Percentiles rank a stretch among this genome's conserved stretches.
These are phyloP conservation scores for Nothophytophthora sp. DNA, from an alignment of 352 stramenopile genomes.

Conservation along the genomic window DNA sequence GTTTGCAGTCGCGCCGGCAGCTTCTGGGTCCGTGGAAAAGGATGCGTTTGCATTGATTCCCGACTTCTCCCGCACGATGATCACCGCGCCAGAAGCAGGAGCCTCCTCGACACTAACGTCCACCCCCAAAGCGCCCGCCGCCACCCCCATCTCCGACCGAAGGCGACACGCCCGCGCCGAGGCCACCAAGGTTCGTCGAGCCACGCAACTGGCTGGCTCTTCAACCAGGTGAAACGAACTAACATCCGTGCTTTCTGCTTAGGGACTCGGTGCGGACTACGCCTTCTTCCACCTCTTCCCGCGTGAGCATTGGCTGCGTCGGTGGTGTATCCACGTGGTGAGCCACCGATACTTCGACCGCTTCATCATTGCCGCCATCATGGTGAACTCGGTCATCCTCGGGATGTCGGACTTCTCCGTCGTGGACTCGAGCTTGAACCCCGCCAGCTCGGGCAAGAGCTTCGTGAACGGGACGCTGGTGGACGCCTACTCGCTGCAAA, in stretches of 20 bases:
- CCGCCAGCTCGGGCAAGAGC: constrained; percentile 42
- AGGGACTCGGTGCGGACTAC: constrained; percentile 51
- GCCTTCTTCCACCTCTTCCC: constrained; percentile 46
- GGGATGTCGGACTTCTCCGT: constrained; percentile 84
- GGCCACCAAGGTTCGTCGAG: constrained; percentile 11
- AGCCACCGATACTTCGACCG: constrained; percentile 75
- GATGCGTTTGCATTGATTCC: constrained; percentile 39
- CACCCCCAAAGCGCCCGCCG: neutral
- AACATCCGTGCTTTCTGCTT: neutral
- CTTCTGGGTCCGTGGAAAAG: constrained; percentile 37
- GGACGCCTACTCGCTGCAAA: constrained; percentile 43
- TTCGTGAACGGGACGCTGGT: constrained; percentile 43
- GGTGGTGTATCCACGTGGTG: constrained; percentile 47
- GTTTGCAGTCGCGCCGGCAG: constrained; percentile 30
- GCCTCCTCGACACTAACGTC: constrained; percentile 2
- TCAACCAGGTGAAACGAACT: no score
- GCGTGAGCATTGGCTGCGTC: constrained; percentile 48
- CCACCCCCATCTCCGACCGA: neutral
- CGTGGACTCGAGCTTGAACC: constrained; percentile 64
- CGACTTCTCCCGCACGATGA: constrained; percentile 26
- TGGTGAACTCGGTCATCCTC: constrained; percentile 88
- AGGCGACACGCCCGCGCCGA: constrained; percentile 18
- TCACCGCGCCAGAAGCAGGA: constrained; percentile 35
- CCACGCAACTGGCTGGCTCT: neutral
- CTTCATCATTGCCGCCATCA: constrained; percentile 87